Percentiles rank a stretch among this genome's conserved stretches.
Evolutionary conservation across 2,329 filamentous ascomycete genomes (phyloP).

Genomic region (Xylaria sp.): DNA sequence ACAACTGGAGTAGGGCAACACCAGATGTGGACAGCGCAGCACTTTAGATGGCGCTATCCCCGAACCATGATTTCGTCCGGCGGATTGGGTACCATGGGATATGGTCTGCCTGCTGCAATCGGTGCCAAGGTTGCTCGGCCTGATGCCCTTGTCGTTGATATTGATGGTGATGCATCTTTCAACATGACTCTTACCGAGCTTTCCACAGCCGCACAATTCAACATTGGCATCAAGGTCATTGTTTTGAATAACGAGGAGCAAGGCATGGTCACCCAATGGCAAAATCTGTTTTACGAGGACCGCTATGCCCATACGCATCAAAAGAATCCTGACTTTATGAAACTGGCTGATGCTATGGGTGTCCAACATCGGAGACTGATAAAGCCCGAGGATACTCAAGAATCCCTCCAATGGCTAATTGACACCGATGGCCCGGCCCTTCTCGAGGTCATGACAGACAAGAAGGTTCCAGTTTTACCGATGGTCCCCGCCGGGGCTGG

Average conservation of each 20-base stretch:
- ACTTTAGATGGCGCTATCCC: constrained; percentile 69
- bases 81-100: constrained; percentile 84
- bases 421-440: constrained; percentile 90
- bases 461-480: constrained; percentile 92
- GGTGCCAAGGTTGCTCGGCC: constrained; percentile 67
- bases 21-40: constrained; percentile 98
- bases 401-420: constrained; percentile 87
- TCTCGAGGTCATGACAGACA: constrained; percentile 90
- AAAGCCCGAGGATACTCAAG: constrained; percentile 80
- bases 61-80: constrained; percentile 84
- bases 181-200: constrained; percentile 98
- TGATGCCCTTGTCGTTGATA: constrained; percentile 89
- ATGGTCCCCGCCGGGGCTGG: constrained; percentile 93
- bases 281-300: constrained; percentile 96
- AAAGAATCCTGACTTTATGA: constrained; percentile 94
- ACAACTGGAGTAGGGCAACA: constrained; percentile 96
- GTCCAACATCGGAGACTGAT: constrained; percentile 77
- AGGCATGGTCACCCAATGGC: constrained; percentile 99
- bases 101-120: constrained; percentile 91
- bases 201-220: constrained; percentile 91
- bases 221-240: constrained; percentile 95
- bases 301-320: constrained; percentile 93
- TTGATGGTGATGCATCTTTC: constrained; percentile 98
- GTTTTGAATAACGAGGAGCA: constrained; percentile 97
- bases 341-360: constrained; percentile 90